Evolutionary conservation across 306 rosid species (phyloP).

Genomic region (Lotus japonicus): DNA sequence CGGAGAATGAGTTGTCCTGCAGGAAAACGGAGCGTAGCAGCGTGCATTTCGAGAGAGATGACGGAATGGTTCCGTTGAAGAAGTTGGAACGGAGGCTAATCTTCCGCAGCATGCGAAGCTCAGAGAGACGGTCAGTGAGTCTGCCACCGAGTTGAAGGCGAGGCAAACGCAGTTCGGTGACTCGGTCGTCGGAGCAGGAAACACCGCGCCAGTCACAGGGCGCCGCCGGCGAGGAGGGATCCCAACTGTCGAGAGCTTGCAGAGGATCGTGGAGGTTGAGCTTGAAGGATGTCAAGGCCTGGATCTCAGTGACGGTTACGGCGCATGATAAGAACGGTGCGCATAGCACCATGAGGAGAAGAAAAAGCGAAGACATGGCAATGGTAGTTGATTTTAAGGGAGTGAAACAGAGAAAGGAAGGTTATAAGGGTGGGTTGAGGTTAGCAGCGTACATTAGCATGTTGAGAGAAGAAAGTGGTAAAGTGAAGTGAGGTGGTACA

Average conservation of each 20-base stretch:
- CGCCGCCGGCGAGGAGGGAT: slow-evolving; percentile 58
- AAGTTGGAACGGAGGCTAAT: slow-evolving; percentile 69
- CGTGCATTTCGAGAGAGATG: slow-evolving; percentile 57
- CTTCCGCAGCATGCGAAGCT: slow-evolving; percentile 53
- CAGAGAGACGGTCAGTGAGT: slow-evolving; percentile 50
- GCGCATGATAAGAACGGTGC: slow-evolving; percentile 52
- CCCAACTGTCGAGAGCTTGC: slow-evolving; percentile 64
- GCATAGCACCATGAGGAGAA: slow-evolving; percentile 29
- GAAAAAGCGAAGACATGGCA: slow-evolving; percentile 23
- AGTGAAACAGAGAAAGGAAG: not conserved
- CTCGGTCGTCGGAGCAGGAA: slow-evolving; percentile 33
- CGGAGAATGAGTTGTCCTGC: slow-evolving; percentile 73
- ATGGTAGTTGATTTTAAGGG: not conserved
- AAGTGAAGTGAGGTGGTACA: not conserved
- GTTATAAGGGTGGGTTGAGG: slow-evolving; percentile 14
- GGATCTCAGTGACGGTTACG: slow-evolving; percentile 49
- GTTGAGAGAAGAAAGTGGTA: not conserved
- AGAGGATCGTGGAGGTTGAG: slow-evolving; percentile 70
- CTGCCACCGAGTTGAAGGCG: slow-evolving; percentile 71
- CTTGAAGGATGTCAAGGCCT: slow-evolving; percentile 59
- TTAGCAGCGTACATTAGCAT: slow-evolving; percentile 36
- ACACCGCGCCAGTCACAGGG: slow-evolving; percentile 96
- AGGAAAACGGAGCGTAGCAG: slow-evolving; percentile 56
- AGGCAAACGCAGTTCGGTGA: slow-evolving; percentile 73
- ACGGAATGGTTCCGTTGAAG: slow-evolving; percentile 75